These are phyloP conservation scores for Penicillium ucsense DNA, from an alignment of 495 filamentous ascomycete species.

Conservation along the genomic window DNA sequence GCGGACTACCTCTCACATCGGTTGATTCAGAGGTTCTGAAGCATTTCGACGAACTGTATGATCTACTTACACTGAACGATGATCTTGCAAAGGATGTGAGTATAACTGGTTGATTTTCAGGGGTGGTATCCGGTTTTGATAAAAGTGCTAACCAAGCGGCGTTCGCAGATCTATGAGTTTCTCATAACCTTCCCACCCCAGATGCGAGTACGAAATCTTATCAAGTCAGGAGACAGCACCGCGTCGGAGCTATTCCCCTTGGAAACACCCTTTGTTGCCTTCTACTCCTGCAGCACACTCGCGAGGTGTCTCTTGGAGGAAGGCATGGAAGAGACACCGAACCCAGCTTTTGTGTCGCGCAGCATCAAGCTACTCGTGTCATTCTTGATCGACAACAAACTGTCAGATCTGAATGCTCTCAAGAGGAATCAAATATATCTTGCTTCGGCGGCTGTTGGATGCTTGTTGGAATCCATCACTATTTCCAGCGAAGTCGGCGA, in stretches of 20 bases:
- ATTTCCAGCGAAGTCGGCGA: not conserved
- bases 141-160: not conserved
- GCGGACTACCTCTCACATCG: conserved; percentile 29
- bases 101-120: not conserved
- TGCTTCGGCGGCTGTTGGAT: conserved; percentile 27
- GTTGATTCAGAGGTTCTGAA: conserved; percentile 70
- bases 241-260: conserved; percentile 56
- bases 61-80: conserved; percentile 67
- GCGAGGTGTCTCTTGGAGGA: conserved; percentile 40
- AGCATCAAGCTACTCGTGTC: conserved; percentile 32
- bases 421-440: conserved; percentile 19
- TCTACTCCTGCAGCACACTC: conserved; percentile 65
- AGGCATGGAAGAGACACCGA: conserved; percentile 29
- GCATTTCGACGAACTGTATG: conserved; percentile 80
- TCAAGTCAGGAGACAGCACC: conserved; percentile 43
- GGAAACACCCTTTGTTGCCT: conserved; percentile 58
- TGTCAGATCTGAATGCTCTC: conserved; percentile 12
- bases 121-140: not conserved
- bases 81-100: conserved; percentile 57
- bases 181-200: conserved; percentile 64
- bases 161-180: conserved; percentile 58
- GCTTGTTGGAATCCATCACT: conserved; percentile 22
- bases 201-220: conserved; percentile 46
- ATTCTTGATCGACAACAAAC: conserved; percentile 29
- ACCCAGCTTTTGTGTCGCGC: conserved; percentile 31